phyloP scores from a whole-genome alignment of 1,139 yeast genomes.

The Candida buenavistaensis region DNA sequence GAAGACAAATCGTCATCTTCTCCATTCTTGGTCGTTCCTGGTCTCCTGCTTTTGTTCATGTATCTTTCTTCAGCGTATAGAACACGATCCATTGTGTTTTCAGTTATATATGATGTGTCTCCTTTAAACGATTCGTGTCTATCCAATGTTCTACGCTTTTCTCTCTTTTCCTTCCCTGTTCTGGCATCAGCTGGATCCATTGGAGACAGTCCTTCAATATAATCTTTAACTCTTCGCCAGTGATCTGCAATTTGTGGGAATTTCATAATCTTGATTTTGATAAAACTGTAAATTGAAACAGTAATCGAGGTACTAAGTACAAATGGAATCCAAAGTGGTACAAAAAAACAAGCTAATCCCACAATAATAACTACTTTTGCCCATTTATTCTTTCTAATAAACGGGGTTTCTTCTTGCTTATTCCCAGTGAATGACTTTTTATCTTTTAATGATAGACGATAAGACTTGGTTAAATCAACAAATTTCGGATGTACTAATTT shows the following conservation, averaged over 20 bases:
- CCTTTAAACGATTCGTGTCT: slow-evolving; percentile 43
- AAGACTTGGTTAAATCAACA: slow-evolving; percentile 49
- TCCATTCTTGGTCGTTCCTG: slow-evolving; percentile 8
- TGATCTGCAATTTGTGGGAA: slow-evolving; percentile 28
- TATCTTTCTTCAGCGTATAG: slow-evolving; percentile 40
- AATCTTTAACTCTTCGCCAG: slow-evolving; percentile 34
- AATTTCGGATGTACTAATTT: slow-evolving; percentile 49
- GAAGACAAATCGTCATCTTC: slow-evolving; percentile 12
- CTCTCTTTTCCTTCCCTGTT: slow-evolving; percentile 33
- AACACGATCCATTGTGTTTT: slow-evolving; percentile 38
- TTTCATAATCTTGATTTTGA: slow-evolving; percentile 29
- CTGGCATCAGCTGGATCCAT: slow-evolving; percentile 35
- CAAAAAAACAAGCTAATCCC: slow-evolving; percentile 31
- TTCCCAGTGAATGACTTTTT: slow-evolving; percentile 24
- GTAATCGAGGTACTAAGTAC: slow-evolving; percentile 42
- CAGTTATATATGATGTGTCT: slow-evolving; percentile 42
- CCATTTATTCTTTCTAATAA: slow-evolving; percentile 29
- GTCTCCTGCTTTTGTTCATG: slow-evolving; percentile 17
- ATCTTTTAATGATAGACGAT: slow-evolving; percentile 16
- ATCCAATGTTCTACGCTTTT: slow-evolving; percentile 26
- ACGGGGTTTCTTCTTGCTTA: slow-evolving; percentile 41
- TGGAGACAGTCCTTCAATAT: slow-evolving; percentile 35
- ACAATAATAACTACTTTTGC: slow-evolving; percentile 32
- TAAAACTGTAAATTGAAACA: slow-evolving; percentile 37
- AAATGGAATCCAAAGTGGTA: slow-evolving; percentile 57